phyloP scores from a whole-genome alignment of 176 grass and related monocot genomes.

The Hyparrhenia diplandra region DNA sequence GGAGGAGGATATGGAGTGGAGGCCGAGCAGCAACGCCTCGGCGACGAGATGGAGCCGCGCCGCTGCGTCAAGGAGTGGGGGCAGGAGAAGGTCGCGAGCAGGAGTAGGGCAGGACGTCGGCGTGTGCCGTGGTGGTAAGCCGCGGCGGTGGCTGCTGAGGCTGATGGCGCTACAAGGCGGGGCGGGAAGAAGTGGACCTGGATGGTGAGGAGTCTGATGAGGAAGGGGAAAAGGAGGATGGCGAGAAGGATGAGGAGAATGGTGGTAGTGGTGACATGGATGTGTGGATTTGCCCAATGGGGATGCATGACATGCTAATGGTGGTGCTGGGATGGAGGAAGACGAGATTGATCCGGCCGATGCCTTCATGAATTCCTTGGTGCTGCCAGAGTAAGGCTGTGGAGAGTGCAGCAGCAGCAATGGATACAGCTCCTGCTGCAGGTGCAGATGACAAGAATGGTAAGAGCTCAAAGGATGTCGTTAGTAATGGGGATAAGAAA shows the following conservation, averaged over 20 bases:
- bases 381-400: slow-evolving; percentile 89
- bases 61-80: slow-evolving; percentile 90
- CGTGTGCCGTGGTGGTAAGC: neutral
- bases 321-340: slow-evolving; percentile 42
- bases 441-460: slow-evolving; percentile 36
- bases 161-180: slow-evolving; percentile 13
- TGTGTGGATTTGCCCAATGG: slow-evolving; percentile 47
- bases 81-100: slow-evolving; percentile 78
- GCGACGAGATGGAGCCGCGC: slow-evolving; percentile 89
- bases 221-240: slow-evolving; percentile 56
- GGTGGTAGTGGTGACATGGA: slow-evolving; percentile 25
- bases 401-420: slow-evolving; percentile 32
- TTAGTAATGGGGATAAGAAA: slow-evolving; percentile 45
- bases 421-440: slow-evolving; percentile 9
- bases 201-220: slow-evolving; percentile 96
- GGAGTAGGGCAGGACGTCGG: slow-evolving; percentile 40
- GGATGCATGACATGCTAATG: slow-evolving; percentile 26
- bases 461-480: slow-evolving; percentile 33
- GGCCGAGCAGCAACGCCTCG: slow-evolving; percentile 78
- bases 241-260: slow-evolving; percentile 27
- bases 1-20: slow-evolving; percentile 86
- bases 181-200: slow-evolving; percentile 94
- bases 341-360: slow-evolving; percentile 91
- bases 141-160: neutral
- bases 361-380: slow-evolving; percentile 92